Base-by-base conservation (phyloP, 2,329 filamentous ascomycete species). In the Aspergillus sp. region DNA sequence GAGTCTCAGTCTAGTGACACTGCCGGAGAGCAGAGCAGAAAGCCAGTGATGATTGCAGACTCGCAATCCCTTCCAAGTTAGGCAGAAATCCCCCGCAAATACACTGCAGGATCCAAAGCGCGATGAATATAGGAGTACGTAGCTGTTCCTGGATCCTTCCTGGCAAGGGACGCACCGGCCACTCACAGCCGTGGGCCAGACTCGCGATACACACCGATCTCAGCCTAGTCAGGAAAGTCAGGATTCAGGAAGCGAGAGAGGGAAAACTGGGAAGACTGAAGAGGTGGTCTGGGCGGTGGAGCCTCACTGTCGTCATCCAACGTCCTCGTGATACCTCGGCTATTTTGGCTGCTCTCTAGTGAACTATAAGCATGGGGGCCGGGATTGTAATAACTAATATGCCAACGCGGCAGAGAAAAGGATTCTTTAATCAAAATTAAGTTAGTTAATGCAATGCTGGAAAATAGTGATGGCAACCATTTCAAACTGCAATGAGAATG, bases 311-410 rank as follows among this genome's bases (percentile, higher is more conserved):
- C 49, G 23, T 53, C 23, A 31, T 17, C 33, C n/a, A 31, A 31
- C 9, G 21, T 33, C 23, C 57, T 54, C 37, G 57, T 60, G 57
- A 60, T 57, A 60, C 57, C 57, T 60, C 57, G 57, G 57, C 51
- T 54, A 11, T 48, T 54, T 47, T 53, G 12, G 35, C 35, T 39
- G 19, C 19, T 14, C 21, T 9, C 15, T 23, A 37, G 21, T 25
- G 14, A 51, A 12, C 48, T 40, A 9, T 31, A 31, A 31, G 27
- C 23, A 25, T 7, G 6, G 6, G 23, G 23, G 23, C 27, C 9
- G 27, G 27, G 27, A 4, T 21, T 21, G 21, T 31, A 31, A 31
- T 31, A 25, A 7, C 6, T 31, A 11, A 31, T 31, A 31, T 31
- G 27, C 27, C 21, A 51, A 15, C 6, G 5, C 3, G 17, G 11